Evolutionary conservation across 345 rosid species (phyloP), one percentile per base, ranked within the genome.

Genomic region (Adansonia digitata): DNA sequence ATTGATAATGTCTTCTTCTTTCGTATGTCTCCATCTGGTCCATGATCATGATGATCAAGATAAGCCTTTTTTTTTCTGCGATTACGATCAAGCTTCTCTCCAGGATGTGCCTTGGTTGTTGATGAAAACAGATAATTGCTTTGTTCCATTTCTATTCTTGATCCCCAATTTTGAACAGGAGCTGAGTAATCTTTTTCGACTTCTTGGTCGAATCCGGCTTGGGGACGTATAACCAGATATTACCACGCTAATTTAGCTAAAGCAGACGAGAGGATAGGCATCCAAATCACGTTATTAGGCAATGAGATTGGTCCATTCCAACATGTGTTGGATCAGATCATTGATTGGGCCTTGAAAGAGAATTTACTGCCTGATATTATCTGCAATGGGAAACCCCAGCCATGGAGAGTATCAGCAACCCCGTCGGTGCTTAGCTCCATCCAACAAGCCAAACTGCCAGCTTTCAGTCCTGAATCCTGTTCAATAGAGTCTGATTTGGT

Each of bases 21-120:
- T 77, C 73, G 40, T 78, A 6, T 87, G 86, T 78, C 90, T 87
- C 65, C 88, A 91, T 80, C 88, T 91, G 24, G 85, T 81, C 0
- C 90, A 91, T 53, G 89, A 89, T 49, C 89, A 89, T 75, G 84
- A 80, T 78, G 86, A 84, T 72, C 83, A 86, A 48, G 92, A 90
- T 51, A 88, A 88, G 85, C 88, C n/a, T n/a, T n/a, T 84, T 78
- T 88, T 90, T 84, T 91, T 89, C 77, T 87, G 93, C 4, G 82
- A 91, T 65, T 87, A 83, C 63, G 85, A 87, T 39, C 96, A 91
- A 79, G 61, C 75, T 24, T 27, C 80, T 55, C 82, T 91, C 0
- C 65, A 77, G 55, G 74, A 83, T 69, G 83, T 84, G 3, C 92
- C 90, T 1, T 91, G 96, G 96, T 83, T 91, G 86, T 82, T 87